Conservation (phyloP, 257 asterid species). For the Solanum virginianum region DNA sequence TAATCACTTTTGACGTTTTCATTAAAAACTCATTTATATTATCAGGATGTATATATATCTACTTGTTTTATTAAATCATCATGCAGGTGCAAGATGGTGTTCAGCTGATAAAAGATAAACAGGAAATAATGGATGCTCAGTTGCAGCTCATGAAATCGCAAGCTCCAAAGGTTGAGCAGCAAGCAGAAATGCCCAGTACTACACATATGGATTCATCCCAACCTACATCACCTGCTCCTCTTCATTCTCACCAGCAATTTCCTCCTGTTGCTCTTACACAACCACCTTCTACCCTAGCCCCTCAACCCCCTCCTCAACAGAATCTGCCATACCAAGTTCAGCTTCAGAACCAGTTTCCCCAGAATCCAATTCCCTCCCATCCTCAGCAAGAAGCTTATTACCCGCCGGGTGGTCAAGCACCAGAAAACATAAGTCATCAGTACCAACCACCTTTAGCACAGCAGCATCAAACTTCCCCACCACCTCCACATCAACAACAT, state of each 20-base stretch:
- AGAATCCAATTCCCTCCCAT: conserved; percentile 34
- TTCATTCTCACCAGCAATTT: conserved; percentile 41
- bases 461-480: conserved; percentile 15
- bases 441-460: conserved; percentile 45
- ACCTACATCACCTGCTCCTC: conserved; percentile 26
- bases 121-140: conserved; percentile 64
- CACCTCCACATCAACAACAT: conserved; percentile 29
- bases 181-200: conserved; percentile 28
- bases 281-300: conserved; percentile 31
- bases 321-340: conserved; percentile 40
- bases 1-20: neutral
- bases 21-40: neutral
- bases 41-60: neutral
- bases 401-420: conserved; percentile 42
- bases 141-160: conserved; percentile 57
- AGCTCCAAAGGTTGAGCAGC: conserved; percentile 40
- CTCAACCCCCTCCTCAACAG: conserved; percentile 39
- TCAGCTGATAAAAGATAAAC: conserved; percentile 59
- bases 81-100: conserved; percentile 75
- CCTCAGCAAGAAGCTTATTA: conserved; percentile 56
- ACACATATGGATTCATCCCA: conserved; percentile 31
- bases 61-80: conserved; percentile 3
- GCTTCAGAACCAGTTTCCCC: conserved; percentile 46
- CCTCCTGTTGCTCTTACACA: conserved; percentile 27
- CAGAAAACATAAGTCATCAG: conserved; percentile 42